phyloP scores from a whole-genome alignment of 1,284 basidiomycete species.

The Leccinum fallax region DNA sequence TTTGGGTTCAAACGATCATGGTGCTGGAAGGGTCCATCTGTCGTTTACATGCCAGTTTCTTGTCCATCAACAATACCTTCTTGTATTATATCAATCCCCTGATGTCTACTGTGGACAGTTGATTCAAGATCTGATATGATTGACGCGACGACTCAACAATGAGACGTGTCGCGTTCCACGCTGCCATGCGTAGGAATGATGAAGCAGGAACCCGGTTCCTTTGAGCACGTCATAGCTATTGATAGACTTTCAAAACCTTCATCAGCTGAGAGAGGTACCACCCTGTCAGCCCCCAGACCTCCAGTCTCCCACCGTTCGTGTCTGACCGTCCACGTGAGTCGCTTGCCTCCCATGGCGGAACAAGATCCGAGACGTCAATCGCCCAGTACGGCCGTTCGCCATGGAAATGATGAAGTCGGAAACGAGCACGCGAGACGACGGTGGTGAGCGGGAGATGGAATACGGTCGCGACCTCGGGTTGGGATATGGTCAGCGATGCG shows the following conservation, averaged over 20 bases:
- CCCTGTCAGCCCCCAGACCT: conserved; percentile 82
- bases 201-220: neutral
- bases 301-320: conserved; percentile 45
- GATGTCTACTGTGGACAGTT: conserved; percentile 2
- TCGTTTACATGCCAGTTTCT: conserved; percentile 21
- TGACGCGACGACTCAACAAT: neutral
- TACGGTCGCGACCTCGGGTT: conserved; percentile 63
- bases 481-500: conserved; percentile 52
- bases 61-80: conserved; percentile 22
- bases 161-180: neutral
- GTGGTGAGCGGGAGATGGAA: conserved; percentile 70
- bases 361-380: conserved; percentile 68
- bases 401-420: conserved; percentile 58
- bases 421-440: conserved; percentile 48
- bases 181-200: neutral
- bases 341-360: conserved; percentile 29
- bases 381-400: conserved; percentile 63
- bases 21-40: conserved; percentile 14
- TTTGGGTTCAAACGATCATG: conserved; percentile 19
- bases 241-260: conserved; percentile 29
- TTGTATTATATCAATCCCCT: conserved; percentile 31
- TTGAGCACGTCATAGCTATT: conserved; percentile 6
- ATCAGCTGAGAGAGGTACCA: conserved; percentile 71
- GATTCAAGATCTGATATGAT: neutral
- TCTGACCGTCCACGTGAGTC: conserved; percentile 33